Conservation (phyloP, 2,329 filamentous ascomycete genomes). For the Drechslerella dactyloides region DNA sequence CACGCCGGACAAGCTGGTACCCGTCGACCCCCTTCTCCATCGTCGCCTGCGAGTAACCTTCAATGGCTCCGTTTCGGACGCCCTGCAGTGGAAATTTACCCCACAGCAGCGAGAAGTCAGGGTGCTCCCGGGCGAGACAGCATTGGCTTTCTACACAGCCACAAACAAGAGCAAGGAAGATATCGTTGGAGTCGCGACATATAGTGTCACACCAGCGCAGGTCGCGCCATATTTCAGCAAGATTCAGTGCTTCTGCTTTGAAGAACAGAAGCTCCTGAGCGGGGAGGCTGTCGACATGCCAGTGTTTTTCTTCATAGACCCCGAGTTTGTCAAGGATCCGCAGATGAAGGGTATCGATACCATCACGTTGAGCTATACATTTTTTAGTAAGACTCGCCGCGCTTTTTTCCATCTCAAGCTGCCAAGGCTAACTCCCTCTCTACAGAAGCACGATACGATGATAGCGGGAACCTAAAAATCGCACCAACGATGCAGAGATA, state of each 20-base stretch:
- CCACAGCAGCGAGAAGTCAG: constrained; percentile 96
- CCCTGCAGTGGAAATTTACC: constrained; percentile 95
- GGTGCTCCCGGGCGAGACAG: constrained; percentile 93
- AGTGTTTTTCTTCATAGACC: constrained; percentile 98
- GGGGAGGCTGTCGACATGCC: constrained; percentile 99
- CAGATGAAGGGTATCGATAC: constrained; percentile 95
- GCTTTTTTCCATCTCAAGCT: constrained; percentile 1
- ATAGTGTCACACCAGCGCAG: constrained; percentile 94
- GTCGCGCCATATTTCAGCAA: constrained; percentile 98
- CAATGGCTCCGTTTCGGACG: constrained; percentile 91
- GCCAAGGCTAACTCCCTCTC: neutral
- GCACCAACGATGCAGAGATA: constrained; percentile 46
- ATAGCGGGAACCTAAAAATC: constrained; percentile 65
- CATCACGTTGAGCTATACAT: constrained; percentile 94
- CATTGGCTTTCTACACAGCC: constrained; percentile 95
- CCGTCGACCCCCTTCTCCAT: constrained; percentile 66
- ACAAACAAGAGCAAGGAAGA: constrained; percentile 88
- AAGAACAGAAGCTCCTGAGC: constrained; percentile 88
- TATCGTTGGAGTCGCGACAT: constrained; percentile 97
- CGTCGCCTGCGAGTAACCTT: constrained; percentile 94
- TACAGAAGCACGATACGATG: constrained; percentile 80
- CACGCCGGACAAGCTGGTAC: constrained; percentile 70
- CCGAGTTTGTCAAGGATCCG: constrained; percentile 87
- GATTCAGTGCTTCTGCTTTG: constrained; percentile 99
- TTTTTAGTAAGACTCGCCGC: constrained; percentile 79